These are phyloP conservation scores for Spirogloea muscicola DNA, from an alignment of 139 green algal genomes.

Conservation along the genomic window DNA sequence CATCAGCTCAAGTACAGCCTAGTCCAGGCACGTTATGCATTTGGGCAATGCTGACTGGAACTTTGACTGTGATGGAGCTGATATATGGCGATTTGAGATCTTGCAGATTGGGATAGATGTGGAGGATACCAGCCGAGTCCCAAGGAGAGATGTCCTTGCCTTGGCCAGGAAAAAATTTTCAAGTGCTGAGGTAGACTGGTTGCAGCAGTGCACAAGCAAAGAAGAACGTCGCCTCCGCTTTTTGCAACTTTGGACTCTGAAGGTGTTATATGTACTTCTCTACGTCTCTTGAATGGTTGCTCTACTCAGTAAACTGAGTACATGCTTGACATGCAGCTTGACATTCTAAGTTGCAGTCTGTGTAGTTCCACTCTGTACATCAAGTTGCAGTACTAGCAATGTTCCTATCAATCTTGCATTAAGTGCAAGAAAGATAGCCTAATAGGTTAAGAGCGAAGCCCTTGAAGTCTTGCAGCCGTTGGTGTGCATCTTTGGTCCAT, in stretches of 20 bases:
- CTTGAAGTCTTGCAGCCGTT: background rate
- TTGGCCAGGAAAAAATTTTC: conserved; percentile 10
- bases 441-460: background rate
- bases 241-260: conserved; percentile 22
- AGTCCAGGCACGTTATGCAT: background rate
- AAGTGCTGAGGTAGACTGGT: background rate
- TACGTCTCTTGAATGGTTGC: background rate
- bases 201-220: background rate
- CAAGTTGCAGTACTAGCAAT: background rate
- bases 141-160: background rate
- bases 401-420: background rate
- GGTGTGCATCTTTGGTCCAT: background rate
- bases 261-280: conserved; percentile 1
- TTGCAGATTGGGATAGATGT: conserved; percentile 23
- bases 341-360: background rate
- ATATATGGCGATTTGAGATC: too few relatives aligned
- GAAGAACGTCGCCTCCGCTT: conserved; percentile 4
- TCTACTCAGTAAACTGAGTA: background rate
- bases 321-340: too few relatives aligned
- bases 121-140: background rate
- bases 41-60: too few relatives aligned
- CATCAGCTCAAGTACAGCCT: background rate
- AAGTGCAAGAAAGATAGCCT: too few relatives aligned
- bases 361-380: background rate
- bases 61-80: too few relatives aligned